phyloP scores from a whole-genome alignment of 2,329 filamentous ascomycete species.

The Teratosphaeria viscida region DNA sequence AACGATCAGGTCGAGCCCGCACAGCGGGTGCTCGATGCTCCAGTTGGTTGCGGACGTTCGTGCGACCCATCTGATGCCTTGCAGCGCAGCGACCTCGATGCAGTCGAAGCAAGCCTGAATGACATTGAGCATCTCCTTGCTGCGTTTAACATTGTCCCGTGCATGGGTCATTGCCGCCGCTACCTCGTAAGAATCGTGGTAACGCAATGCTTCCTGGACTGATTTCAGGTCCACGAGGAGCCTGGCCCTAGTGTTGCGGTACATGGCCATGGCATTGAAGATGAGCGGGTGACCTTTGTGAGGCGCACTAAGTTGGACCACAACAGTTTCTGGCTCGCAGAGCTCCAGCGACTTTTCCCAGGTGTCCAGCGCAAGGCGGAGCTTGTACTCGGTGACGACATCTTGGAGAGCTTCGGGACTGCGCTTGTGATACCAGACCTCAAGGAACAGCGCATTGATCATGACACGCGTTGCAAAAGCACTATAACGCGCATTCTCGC shows the following conservation, averaged over 20 bases:
- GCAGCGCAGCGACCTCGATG: conserved; percentile 87
- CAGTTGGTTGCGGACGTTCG: conserved; percentile 95
- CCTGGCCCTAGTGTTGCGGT: conserved; percentile 82
- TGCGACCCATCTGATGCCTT: conserved; percentile 97
- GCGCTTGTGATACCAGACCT: conserved; percentile 98
- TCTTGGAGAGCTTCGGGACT: conserved; percentile 96
- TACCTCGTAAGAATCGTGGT: conserved; percentile 95
- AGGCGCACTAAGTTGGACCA: conserved; percentile 82
- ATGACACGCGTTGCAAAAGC: conserved; percentile 95
- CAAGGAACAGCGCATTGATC: conserved; percentile 96
- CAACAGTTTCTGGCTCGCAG: conserved; percentile 81
- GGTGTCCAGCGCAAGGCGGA: conserved; percentile 89
- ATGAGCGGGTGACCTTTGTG: conserved; percentile 93
- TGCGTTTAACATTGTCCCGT: conserved; percentile 86
- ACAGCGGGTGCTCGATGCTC: conserved; percentile 96
- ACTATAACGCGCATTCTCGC: conserved; percentile 81
- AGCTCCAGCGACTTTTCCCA: conserved; percentile 95
- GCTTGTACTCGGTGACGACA: conserved; percentile 96
- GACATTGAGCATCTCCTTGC: conserved; percentile 95
- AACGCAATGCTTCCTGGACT: conserved; percentile 90
- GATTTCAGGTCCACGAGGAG: conserved; percentile 92
- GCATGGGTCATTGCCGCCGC: conserved; percentile 93
- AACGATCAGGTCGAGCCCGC: conserved; percentile 93
- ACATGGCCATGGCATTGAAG: conserved; percentile 97
- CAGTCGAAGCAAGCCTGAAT: conserved; percentile 97